phyloP scores from a whole-genome alignment of 2,329 filamentous ascomycete genomes.

The Colletotrichum godetiae region DNA sequence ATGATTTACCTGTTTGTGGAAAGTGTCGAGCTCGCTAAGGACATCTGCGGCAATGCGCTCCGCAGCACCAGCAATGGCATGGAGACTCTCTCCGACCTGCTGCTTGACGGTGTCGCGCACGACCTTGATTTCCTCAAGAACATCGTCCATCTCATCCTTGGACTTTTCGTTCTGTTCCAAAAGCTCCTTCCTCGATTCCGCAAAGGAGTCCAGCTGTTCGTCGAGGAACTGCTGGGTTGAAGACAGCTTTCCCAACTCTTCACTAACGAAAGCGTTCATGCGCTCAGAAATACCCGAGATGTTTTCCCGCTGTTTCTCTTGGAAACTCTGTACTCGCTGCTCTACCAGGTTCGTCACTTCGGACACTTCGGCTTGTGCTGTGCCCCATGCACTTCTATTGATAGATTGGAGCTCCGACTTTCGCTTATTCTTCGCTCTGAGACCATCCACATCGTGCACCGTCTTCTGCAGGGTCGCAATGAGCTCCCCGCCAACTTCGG shows the following conservation, averaged over 20 bases:
- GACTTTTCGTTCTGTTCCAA: conserved; percentile 75
- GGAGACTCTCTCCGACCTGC: conserved; percentile 85
- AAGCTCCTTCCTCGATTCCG: conserved; percentile 74
- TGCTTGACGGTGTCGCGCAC: conserved; percentile 89
- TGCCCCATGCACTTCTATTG: conserved; percentile 83
- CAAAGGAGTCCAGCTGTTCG: conserved; percentile 75
- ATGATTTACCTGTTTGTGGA: conserved; percentile 74
- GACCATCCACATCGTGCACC: conserved; percentile 81
- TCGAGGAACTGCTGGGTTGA: conserved; percentile 77
- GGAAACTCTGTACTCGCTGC: conserved; percentile 77
- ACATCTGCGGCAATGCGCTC: conserved; percentile 92
- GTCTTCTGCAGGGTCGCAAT: conserved; percentile 82
- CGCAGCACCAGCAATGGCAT: conserved; percentile 84
- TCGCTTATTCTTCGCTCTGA: conserved; percentile 88
- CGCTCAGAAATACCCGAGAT: conserved; percentile 75
- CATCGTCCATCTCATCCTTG: conserved; percentile 88
- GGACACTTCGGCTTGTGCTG: conserved; percentile 79
- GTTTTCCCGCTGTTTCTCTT: conserved; percentile 76
- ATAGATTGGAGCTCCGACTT: conserved; percentile 85
- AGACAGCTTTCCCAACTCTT: conserved; percentile 78
- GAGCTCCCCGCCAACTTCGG: conserved; percentile 78
- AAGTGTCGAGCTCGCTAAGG: conserved; percentile 83
- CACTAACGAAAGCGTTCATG: conserved; percentile 81
- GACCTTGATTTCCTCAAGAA: conserved; percentile 92
- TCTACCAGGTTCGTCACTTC: conserved; percentile 84